Evolutionary conservation across 1,284 basidiomycete genomes (phyloP), one percentile per base, ranked within the genome.

Genomic region (Blastosporella zonata): DNA sequence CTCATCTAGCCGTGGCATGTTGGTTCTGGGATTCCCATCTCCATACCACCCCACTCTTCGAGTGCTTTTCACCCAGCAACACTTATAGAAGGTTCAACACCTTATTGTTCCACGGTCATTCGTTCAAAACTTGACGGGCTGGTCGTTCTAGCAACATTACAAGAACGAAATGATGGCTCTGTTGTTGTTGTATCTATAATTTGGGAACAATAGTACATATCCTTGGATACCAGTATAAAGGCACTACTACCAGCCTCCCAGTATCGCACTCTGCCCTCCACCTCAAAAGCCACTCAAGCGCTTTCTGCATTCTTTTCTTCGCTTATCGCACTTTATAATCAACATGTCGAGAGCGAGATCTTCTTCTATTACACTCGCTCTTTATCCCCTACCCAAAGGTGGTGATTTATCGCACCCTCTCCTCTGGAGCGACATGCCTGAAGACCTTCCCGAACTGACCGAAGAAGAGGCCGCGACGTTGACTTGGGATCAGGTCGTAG

Each of bases 401-500:
- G 27, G 34, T 17, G 34, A 25, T 3, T 20, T 43, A 8, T 34
- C 47, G 15, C 34, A 22, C 13, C 40, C 40, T 36, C 47, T 43
- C 3, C 42, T 43, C 42, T 43, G 47, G 47, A 48, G 47, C 20
- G 47, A 42, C 17, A 15, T 48, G n/a, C 40, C 47, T 28, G 47
- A 42, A 15, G 34, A 43, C 4, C 40, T 48, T 23, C 40, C 34
- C 15, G 47, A 43, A 10, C 40, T 48, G n/a, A 31, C 17, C n/a
- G 20, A 22, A 10, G 29, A 43, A 9, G 41, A 43, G 41, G 41
- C 28, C 22, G 29, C n/a, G 12, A 6, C 21, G 31, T 31, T 43
- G 6, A 43, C 42, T 7, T 43, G 42, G 42, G 42, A 43, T 5
- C 15, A 43, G 7, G 10, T 43, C 42, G 8, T 21, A 15, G 10